Evolutionary conservation across 495 filamentous ascomycete genomes (phyloP).

Genomic region (Chaetomium tenue): DNA sequence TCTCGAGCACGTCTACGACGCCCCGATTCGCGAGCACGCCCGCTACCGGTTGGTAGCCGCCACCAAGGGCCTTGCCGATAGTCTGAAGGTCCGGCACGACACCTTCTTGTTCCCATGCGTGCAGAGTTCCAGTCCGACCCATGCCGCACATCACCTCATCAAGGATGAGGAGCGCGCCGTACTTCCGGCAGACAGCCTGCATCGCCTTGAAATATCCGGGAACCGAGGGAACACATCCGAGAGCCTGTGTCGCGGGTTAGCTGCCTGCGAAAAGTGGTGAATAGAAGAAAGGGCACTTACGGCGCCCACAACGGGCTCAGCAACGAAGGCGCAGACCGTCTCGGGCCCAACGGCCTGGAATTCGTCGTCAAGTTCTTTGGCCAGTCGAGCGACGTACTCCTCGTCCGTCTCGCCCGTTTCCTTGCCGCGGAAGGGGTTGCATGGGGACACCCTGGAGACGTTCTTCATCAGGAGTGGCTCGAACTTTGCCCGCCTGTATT

Average conservation of each 20-base stretch:
- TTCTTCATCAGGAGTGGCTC: conserved; percentile 62
- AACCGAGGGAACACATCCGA: conserved; percentile 66
- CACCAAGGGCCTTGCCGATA: conserved; percentile 67
- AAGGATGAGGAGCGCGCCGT: conserved; percentile 71
- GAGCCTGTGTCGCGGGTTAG: conserved; percentile 36
- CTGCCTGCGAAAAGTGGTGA: not conserved
- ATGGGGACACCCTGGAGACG: conserved; percentile 65
- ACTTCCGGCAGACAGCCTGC: conserved; percentile 63
- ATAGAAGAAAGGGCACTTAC: conserved; percentile 25
- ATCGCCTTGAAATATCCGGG: conserved; percentile 70
- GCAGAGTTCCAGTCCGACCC: conserved; percentile 65
- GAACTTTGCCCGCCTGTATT: conserved; percentile 61
- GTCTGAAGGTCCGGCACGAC: conserved; percentile 58
- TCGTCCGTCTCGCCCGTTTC: conserved; percentile 35
- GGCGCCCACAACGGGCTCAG: conserved; percentile 64
- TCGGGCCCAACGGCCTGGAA: conserved; percentile 69
- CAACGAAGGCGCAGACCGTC: conserved; percentile 73
- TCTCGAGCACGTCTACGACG: conserved; percentile 55
- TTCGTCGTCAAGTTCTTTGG: conserved; percentile 67
- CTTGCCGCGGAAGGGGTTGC: conserved; percentile 50
- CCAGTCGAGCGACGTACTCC: conserved; percentile 54
- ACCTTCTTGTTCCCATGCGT: conserved; percentile 65
- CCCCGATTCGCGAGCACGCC: conserved; percentile 55
- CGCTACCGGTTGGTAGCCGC: conserved; percentile 62
- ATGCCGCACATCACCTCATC: conserved; percentile 84